These are phyloP conservation scores for Lachnum nothofagi DNA, from an alignment of 2,329 filamentous ascomycete species.

Conservation along the genomic window DNA sequence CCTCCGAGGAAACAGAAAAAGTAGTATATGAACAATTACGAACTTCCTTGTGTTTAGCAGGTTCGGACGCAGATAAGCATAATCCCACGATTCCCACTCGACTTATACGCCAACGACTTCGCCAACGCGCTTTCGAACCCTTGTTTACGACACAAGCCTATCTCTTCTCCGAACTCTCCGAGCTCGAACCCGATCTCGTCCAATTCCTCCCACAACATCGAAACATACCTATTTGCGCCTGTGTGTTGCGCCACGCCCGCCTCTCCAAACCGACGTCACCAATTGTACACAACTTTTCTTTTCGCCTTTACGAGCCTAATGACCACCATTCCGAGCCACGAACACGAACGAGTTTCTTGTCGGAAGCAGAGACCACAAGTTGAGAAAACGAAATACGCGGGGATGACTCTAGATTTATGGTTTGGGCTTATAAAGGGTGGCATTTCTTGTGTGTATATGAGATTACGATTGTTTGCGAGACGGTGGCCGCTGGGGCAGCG, in stretches of 20 bases:
- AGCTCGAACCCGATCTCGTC: constrained; percentile 14
- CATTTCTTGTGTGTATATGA: constrained; percentile 27
- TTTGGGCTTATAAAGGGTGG: constrained; percentile 13
- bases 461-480: constrained; percentile 25
- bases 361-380: constrained; percentile 12
- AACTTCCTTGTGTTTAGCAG: constrained; percentile 72
- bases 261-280: constrained; percentile 17
- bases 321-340: constrained; percentile 21
- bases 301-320: constrained; percentile 21
- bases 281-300: constrained; percentile 25
- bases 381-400: constrained; percentile 11
- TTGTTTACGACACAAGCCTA: constrained; percentile 15
- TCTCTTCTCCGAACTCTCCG: constrained; percentile 20
- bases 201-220: constrained; percentile 13
- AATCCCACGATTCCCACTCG: constrained; percentile 25
- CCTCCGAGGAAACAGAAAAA: constrained; percentile 66
- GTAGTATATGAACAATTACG: constrained; percentile 56
- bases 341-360: constrained; percentile 16
- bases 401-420: constrained; percentile 4
- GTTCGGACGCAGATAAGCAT: constrained; percentile 85
- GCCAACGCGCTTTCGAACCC: constrained; percentile 19
- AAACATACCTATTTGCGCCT: constrained; percentile 31
- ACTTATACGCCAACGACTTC: constrained; percentile 26
- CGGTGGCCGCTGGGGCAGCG: constrained; percentile 3
- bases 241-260: constrained; percentile 17